phyloP scores from a whole-genome alignment of 495 filamentous ascomycete genomes.

The Pseudomonodictys pantanalensis region DNA sequence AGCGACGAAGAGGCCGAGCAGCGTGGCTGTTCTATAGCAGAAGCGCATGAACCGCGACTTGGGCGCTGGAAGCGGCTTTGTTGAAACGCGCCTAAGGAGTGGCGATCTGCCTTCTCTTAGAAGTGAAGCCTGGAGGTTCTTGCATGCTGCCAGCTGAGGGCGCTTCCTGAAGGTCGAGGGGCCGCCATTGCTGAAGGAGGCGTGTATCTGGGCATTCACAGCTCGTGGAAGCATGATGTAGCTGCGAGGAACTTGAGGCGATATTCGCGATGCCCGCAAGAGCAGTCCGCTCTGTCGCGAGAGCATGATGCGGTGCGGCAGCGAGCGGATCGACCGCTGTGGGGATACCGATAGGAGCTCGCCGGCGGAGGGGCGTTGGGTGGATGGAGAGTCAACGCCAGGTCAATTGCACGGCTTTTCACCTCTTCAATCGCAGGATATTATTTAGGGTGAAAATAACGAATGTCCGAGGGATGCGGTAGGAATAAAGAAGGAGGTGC shows the following conservation, averaged over 20 bases:
- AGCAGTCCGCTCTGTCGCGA: conserved; percentile 19
- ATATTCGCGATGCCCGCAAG: conserved; percentile 15
- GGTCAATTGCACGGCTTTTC: conserved; percentile 21
- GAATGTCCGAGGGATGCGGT: neutral
- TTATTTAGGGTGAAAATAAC: neutral
- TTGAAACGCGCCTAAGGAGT: conserved; percentile 16
- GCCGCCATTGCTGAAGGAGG: conserved; percentile 24
- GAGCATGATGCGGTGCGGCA: conserved; percentile 16
- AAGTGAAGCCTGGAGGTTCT: conserved; percentile 4
- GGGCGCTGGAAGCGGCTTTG: conserved; percentile 26
- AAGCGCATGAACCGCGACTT: conserved; percentile 41
- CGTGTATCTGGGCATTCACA: neutral
- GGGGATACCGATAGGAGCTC: neutral
- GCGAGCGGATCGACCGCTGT: neutral
- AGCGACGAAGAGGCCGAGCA: conserved; percentile 59
- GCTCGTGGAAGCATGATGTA: neutral
- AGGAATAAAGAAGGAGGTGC: neutral
- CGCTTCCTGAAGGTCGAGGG: conserved; percentile 13
- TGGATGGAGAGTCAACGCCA: no score
- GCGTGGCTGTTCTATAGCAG: conserved; percentile 52
- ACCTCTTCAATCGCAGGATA: neutral
- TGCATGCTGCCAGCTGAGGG: conserved; percentile 9
- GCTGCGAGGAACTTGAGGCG: neutral
- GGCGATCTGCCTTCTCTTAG: conserved; percentile 1
- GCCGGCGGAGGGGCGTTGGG: no score